Evolutionary conservation across 164 flowering plant genomes (phyloP).

Genomic region (Sedum album): DNA sequence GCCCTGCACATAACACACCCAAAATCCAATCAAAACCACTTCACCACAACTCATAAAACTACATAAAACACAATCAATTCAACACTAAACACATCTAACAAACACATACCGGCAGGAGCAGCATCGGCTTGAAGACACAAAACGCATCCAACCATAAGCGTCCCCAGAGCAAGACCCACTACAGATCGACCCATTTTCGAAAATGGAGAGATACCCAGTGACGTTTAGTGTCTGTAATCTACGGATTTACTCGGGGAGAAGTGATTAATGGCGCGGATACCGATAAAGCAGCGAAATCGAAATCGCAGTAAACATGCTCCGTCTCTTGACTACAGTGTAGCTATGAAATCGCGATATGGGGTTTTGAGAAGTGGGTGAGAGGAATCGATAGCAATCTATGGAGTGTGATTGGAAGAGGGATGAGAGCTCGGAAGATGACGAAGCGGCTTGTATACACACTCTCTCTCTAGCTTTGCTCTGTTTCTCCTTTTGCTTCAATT

Average conservation of each 20-base stretch:
- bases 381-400: not conserved
- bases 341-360: not conserved
- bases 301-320: not conserved
- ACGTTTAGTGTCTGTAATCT: too few relatives aligned
- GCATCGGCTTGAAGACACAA: slow-evolving; percentile 51
- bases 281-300: not conserved
- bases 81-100: slow-evolving; percentile 11
- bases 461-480: not conserved
- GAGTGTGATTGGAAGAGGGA: too few relatives aligned
- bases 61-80: slow-evolving; percentile 11
- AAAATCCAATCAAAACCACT: not conserved
- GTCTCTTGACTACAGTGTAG: not conserved
- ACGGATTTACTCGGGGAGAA: not conserved
- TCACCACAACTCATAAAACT: not conserved
- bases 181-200: slow-evolving; percentile 34
- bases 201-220: not conserved
- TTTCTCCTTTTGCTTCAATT: not conserved
- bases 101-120: slow-evolving; percentile 52
- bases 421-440: not conserved
- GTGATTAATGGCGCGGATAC: not conserved
- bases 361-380: not conserved
- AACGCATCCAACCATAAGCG: slow-evolving; percentile 19
- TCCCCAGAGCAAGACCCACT: slow-evolving; percentile 24
- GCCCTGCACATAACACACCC: slow-evolving; percentile 31
- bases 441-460: not conserved